Evolutionary conservation across 148 eudicot species (phyloP), one percentile per base, ranked within the genome.

Genomic region (Bassia scoparia): DNA sequence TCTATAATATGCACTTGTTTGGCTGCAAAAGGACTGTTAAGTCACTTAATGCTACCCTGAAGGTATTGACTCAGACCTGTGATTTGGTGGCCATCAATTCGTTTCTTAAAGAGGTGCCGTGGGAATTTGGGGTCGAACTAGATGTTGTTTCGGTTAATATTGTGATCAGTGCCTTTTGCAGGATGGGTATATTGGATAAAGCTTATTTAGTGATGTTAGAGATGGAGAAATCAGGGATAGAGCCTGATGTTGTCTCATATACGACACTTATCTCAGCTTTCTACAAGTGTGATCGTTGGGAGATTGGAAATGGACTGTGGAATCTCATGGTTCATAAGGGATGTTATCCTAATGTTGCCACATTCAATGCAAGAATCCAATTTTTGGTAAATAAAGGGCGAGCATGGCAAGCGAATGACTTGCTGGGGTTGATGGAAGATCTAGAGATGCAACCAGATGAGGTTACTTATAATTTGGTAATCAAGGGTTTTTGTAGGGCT

Each of bases 301-400:
- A 78, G 81, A 84, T 93, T 81, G 98, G 85, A 10, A 89, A 90
- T 73, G 97, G 97, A 12, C 37, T 93, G 82, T 93, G 98, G 98
- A 93, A 90, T 71, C 85, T 86, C 70, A 93, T 93, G 98, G 71
- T 90, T 38, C 63, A 37, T 64, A 90, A 82, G 76, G 92, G 95
- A 13, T 90, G 94, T 76, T 70, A 38, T 38, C 98, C 98, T 8
- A 90, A 89, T 71, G 78, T 87, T 58, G 90, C 92, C 21, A 93
- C 98, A 2, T 93, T 93, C 43, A 93, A 93, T 83, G 94, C 83
- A 34, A 86, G 97, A 79, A 85, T 93, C 55, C 98, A 93, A 70
- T 90, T 85, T 60, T 79, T 93, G 80, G 90, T 89, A 58, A 78
- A 55, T 74, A 74, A 67, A 76, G 86, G 94, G 60, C 83, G 89